Evolutionary conservation across 306 rosid genomes (phyloP).

Genomic region (Prosopis cineraria): DNA sequence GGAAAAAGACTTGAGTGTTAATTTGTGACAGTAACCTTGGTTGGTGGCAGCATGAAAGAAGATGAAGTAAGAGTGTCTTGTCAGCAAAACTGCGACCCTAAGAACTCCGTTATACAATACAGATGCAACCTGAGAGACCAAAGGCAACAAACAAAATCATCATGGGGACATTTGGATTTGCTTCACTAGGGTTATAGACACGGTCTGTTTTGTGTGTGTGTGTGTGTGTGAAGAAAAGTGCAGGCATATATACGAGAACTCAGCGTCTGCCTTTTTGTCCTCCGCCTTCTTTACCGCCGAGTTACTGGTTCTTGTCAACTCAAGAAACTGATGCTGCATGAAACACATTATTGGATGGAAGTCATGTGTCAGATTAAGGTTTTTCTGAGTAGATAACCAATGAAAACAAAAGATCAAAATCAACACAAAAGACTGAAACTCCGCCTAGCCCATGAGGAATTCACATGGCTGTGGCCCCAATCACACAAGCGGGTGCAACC

Average conservation of each 20-base stretch:
- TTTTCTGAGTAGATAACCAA: background rate
- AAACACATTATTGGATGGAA: slow-evolving; percentile 5
- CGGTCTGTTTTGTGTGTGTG: too few relatives aligned
- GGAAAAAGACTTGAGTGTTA: background rate
- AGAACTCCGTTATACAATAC: background rate
- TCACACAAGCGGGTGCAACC: slow-evolving; percentile 11
- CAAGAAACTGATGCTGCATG: background rate
- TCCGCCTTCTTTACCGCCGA: background rate
- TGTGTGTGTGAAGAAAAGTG: background rate
- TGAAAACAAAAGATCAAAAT: background rate
- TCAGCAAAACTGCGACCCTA: background rate
- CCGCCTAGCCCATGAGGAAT: slow-evolving; percentile 43
- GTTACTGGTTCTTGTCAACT: background rate
- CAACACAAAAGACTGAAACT: background rate
- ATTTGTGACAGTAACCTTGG: background rate
- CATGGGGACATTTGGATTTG: background rate
- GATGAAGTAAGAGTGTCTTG: background rate
- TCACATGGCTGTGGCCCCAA: slow-evolving; percentile 52
- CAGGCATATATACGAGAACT: too few relatives aligned
- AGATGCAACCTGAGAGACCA: background rate
- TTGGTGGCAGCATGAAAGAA: background rate
- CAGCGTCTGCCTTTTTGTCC: background rate
- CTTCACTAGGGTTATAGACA: background rate
- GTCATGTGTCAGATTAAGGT: background rate
- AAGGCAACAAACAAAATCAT: too few relatives aligned